A percentile compares a stretch with the other conserved stretches of the same genome.
Evolutionary conservation across 495 filamentous ascomycete species (phyloP).

Genomic region (Lophiostoma macrostomum): DNA sequence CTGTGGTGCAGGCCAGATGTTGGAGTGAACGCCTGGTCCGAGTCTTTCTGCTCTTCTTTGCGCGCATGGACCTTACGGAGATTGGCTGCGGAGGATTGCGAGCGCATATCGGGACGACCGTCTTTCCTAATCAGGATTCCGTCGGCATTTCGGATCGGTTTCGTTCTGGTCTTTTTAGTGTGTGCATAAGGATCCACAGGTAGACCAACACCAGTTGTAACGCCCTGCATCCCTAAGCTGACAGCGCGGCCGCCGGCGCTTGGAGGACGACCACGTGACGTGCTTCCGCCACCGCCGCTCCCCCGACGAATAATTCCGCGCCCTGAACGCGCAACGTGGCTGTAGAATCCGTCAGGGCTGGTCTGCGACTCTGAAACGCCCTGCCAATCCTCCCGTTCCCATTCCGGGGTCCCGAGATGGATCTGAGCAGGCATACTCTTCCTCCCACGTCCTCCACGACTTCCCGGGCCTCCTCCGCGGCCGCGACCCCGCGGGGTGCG

Average conservation of each 20-base stretch:
- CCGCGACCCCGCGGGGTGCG: conserved; percentile 24
- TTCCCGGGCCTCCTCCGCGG: conserved; percentile 31
- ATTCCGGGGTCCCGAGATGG: conserved; percentile 36
- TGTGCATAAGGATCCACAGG: conserved; percentile 36
- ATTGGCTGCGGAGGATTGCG: conserved; percentile 41
- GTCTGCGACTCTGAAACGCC: conserved; percentile 30
- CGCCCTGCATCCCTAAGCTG: conserved; percentile 30
- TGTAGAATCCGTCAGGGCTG: conserved; percentile 38
- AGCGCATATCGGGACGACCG: conserved; percentile 44
- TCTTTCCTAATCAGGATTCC: conserved; percentile 47
- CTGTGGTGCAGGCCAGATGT: conserved; percentile 13
- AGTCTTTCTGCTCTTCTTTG: conserved; percentile 35
- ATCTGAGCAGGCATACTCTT: conserved; percentile 25
- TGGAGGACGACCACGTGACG: conserved; percentile 17
- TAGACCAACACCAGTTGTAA: conserved; percentile 17
- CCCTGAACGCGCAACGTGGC: conserved; percentile 4
- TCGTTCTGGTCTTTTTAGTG: conserved; percentile 43
- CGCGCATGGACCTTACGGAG: conserved; percentile 44
- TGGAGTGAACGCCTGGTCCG: conserved; percentile 17
- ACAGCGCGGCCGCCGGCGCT: conserved; percentile 22
- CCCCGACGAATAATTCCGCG: conserved; percentile 31
- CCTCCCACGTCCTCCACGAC: conserved; percentile 36
- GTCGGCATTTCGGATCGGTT: conserved; percentile 43
- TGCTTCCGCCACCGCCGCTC: conserved; percentile 25
- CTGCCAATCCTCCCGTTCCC: conserved; percentile 38